Evolutionary conservation across 495 filamentous ascomycete species (phyloP).

Genomic region (Penicillium soppii): DNA sequence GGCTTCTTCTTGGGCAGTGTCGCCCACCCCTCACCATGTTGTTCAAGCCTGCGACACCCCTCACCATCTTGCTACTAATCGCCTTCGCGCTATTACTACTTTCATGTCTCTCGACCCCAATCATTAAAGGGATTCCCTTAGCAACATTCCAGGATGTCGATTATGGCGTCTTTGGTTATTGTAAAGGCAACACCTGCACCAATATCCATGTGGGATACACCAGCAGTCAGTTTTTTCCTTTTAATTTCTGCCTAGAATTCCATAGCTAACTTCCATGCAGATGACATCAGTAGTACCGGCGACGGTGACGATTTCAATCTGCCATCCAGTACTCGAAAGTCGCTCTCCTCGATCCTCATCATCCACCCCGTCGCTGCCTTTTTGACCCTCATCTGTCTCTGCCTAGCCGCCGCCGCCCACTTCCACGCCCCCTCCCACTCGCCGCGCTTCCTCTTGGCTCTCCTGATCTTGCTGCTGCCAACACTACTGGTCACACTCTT

Average conservation of each 20-base stretch:
- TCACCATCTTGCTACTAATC: constrained; percentile 79
- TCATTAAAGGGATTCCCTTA: constrained; percentile 81
- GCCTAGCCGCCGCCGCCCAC: constrained; percentile 78
- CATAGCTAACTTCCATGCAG: constrained; percentile 23
- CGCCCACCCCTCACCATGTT: constrained; percentile 43
- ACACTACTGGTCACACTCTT: constrained; percentile 82
- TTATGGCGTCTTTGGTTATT: constrained; percentile 95
- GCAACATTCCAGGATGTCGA: constrained; percentile 71
- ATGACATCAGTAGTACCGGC: constrained; percentile 41
- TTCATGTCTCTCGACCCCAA: constrained; percentile 89
- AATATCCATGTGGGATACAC: constrained; percentile 82
- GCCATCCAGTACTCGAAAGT: constrained; percentile 68
- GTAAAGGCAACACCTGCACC: constrained; percentile 62
- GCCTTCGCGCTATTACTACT: constrained; percentile 85
- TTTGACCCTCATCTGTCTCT: constrained; percentile 79
- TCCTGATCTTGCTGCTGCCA: constrained; percentile 83
- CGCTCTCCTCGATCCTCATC: constrained; percentile 87
- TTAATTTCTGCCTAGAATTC: constrained; percentile 14
- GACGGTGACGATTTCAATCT: constrained; percentile 68
- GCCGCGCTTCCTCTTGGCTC: constrained; percentile 75
- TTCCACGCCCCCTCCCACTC: constrained; percentile 92
- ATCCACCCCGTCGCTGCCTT: constrained; percentile 90
- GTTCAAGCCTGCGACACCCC: constrained; percentile 88
- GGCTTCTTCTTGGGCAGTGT: constrained; percentile 10
- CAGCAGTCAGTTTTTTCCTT: constrained; percentile 60